Evolutionary conservation across 768 basidiomycete genomes (phyloP).

Genomic region (Xerocomus spinulosus): DNA sequence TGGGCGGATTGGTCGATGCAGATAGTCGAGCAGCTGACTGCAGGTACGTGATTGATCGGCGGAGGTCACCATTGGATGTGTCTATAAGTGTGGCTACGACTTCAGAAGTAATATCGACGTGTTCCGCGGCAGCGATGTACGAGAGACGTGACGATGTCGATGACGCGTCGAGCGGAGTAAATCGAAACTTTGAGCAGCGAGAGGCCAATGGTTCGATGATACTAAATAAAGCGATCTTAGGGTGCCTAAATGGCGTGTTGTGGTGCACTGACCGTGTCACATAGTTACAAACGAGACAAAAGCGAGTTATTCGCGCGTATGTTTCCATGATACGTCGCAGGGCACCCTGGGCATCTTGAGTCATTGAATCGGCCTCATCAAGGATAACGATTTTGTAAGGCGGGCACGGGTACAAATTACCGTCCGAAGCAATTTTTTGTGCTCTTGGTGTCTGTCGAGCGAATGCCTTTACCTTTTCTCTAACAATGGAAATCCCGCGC

Average conservation of each 20-base stretch:
- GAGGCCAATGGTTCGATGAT: slow-evolving; percentile 98
- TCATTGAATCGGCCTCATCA: slow-evolving; percentile 99
- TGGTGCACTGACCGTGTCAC: slow-evolving; percentile 76
- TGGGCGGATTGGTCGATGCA: slow-evolving; percentile 64
- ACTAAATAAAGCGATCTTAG: slow-evolving; percentile 37
- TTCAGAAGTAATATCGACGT: slow-evolving; percentile 49
- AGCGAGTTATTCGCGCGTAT: slow-evolving; percentile 94
- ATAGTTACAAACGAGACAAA: slow-evolving; percentile 98
- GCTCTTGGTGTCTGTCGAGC: slow-evolving; percentile 88
- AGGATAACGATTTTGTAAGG: slow-evolving; percentile 99
- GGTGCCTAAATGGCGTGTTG: neutral
- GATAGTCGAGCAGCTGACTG: slow-evolving; percentile 93
- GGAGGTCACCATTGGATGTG: slow-evolving; percentile 86
- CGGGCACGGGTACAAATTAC: slow-evolving; percentile 87
- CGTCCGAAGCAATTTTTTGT: slow-evolving; percentile 66
- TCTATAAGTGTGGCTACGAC: slow-evolving; percentile 72
- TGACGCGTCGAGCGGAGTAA: slow-evolving; percentile 80
- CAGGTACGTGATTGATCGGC: slow-evolving; percentile 95
- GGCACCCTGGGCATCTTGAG: slow-evolving; percentile 97
- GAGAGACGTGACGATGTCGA: slow-evolving; percentile 73
- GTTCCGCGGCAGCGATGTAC: slow-evolving; percentile 76
- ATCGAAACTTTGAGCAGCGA: slow-evolving; percentile 98
- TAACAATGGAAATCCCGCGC: slow-evolving; percentile 92
- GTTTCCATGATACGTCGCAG: slow-evolving; percentile 99
- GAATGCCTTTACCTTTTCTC: slow-evolving; percentile 98